Conservation (phyloP, 202 grass and related monocot genomes). For the Panicum hallii region DNA sequence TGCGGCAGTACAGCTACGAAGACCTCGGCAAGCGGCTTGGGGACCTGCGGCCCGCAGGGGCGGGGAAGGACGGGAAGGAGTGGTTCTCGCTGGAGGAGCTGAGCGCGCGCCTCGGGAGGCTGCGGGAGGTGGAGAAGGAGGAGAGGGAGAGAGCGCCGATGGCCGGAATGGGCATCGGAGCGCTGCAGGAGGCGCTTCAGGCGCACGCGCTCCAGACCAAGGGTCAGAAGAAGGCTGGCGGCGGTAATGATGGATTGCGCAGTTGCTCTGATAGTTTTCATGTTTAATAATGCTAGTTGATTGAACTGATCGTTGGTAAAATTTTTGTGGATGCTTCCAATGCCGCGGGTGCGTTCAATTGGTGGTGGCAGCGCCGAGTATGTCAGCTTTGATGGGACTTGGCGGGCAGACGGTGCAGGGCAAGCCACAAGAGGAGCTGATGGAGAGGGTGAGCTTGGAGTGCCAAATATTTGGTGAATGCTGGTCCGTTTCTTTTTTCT, state of each 20-base stretch:
- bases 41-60: not conserved
- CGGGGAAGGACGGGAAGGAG: not conserved
- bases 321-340: not conserved
- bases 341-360: not conserved
- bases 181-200: not conserved
- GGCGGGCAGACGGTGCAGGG: not conserved
- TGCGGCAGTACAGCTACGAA: slow-evolving; percentile 16
- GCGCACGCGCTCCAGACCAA: not conserved
- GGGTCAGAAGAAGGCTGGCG: slow-evolving; percentile 25
- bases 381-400: not conserved
- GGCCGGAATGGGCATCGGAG: not conserved
- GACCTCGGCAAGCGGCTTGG: not conserved
- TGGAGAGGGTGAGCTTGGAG: not conserved
- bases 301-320: not conserved
- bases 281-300: not conserved
- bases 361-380: not conserved
- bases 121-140: not conserved
- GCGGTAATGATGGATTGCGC: not conserved
- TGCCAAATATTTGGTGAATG: not conserved
- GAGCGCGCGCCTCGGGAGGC: not conserved
- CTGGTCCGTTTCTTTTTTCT: not conserved
- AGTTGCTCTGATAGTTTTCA: not conserved
- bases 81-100: slow-evolving; percentile 12
- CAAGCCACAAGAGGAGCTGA: slow-evolving; percentile 4
- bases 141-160: not conserved